Percentiles rank a stretch among this genome's conserved stretches.
These are phyloP conservation scores for Astragalus glycyphyllos DNA, from an alignment of 306 rosid species.

Conservation along the genomic window DNA sequence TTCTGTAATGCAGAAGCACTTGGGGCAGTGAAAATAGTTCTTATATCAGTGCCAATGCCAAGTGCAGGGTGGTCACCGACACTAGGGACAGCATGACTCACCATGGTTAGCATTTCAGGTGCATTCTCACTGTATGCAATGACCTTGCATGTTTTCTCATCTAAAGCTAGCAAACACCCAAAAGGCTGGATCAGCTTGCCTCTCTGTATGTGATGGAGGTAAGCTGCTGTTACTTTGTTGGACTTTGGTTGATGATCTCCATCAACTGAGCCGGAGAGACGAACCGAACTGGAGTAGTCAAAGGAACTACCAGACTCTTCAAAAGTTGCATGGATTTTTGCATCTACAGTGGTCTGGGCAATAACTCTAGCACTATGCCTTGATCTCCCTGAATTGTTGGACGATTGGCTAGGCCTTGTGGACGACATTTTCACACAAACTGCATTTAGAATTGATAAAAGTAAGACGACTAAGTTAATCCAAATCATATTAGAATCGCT, in stretches of 20 bases:
- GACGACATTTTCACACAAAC: slow-evolving; percentile 73
- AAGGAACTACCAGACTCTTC: slow-evolving; percentile 89
- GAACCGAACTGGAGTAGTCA: slow-evolving; percentile 90
- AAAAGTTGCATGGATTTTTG: slow-evolving; percentile 86
- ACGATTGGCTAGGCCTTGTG: slow-evolving; percentile 80
- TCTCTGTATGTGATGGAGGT: slow-evolving; percentile 86
- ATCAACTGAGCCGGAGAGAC: slow-evolving; percentile 49
- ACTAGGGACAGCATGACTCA: slow-evolving; percentile 92
- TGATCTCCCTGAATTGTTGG: slow-evolving; percentile 79
- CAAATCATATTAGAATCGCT: slow-evolving; percentile 8
- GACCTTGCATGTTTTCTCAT: slow-evolving; percentile 89
- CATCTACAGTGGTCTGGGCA: slow-evolving; percentile 93
- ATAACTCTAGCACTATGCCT: slow-evolving; percentile 75
- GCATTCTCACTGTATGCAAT: slow-evolving; percentile 96
- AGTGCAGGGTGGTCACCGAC: slow-evolving; percentile 92
- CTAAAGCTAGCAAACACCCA: slow-evolving; percentile 89
- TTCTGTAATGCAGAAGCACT: slow-evolving; percentile 89
- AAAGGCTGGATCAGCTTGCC: slow-evolving; percentile 91
- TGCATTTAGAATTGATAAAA: slow-evolving; percentile 33
- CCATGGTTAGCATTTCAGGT: slow-evolving; percentile 89
- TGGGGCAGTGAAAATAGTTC: slow-evolving; percentile 76
- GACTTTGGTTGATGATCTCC: slow-evolving; percentile 69
- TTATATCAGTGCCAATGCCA: slow-evolving; percentile 83
- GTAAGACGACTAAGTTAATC: slow-evolving; percentile 7
- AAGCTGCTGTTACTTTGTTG: slow-evolving; percentile 82